Base-by-base conservation (phyloP, 2,329 filamentous ascomycete species). In the Fusarium falciforme region DNA sequence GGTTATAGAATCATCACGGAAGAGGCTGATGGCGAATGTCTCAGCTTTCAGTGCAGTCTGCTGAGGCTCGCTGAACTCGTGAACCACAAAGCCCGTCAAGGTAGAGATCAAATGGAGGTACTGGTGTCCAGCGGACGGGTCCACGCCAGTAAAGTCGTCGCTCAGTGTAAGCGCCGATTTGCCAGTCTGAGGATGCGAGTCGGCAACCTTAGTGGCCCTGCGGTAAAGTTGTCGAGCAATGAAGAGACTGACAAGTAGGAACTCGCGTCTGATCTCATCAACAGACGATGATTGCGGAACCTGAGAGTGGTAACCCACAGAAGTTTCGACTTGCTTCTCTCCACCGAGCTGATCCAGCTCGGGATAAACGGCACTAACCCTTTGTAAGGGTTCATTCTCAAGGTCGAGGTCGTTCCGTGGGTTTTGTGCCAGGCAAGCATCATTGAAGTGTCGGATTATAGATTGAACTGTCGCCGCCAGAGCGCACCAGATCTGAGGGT, bases 211-310 rank as follows among this genome's bases (percentile, higher is more conserved):
- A 1, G 84, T 85, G 6, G 83, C 82, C 20, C 82, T 80, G 9
- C 82, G 81, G 71, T 87, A 88, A 4, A 88, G 79, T 22, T 81
- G 77, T 16, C 82, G 79, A 12, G 82, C 79, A 11, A 85, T 69
- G 20, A 82, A 82, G 2, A 87, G 73, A 20, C 81, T 78, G 33
- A 84, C 77, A 7, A 84, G 78, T n/a, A 86, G 72, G 55, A 85
- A 86, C 58, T 85, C 82, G 12, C 75, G 77, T 38, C 78, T 77
- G 11, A 82, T 62, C 58, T 83, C 79, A 5, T 75, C 79, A 10
- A 79, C 73, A 20, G 77, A 75, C 5, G 60, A 62, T 14, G 73
- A 38, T 44, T 69, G 44, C 3, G 71, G 17, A 36, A 68, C 35
- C 31, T 54, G 47, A 3, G 38, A 47, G 31, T 55, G 63, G 14